Evolutionary conservation across 345 rosid genomes (phyloP).

Genomic region (Ceriops tagal): DNA sequence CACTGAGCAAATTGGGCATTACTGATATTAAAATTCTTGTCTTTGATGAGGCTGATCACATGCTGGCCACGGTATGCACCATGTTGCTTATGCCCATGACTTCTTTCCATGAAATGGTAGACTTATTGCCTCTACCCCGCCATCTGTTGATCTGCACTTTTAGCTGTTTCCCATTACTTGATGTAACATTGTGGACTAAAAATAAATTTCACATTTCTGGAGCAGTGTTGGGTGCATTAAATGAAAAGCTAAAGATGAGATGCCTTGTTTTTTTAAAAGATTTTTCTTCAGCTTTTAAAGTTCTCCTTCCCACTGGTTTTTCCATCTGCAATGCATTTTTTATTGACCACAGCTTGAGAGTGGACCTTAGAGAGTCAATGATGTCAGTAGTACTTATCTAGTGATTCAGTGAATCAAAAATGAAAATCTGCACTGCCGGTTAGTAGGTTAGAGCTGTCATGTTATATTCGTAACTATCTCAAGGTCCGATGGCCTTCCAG

Average conservation of each 20-base stretch:
- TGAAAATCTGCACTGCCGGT: too few relatives aligned
- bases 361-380: too few relatives aligned
- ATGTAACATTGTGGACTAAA: not conserved
- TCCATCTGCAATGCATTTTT: too few relatives aligned
- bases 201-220: not conserved
- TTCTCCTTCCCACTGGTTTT: not conserved
- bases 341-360: too few relatives aligned
- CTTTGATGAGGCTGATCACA: conserved; percentile 97
- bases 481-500: too few relatives aligned
- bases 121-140: not conserved
- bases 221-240: not conserved
- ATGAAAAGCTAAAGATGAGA: not conserved
- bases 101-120: not conserved
- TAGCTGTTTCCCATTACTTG: not conserved
- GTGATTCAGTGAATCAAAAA: too few relatives aligned
- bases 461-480: too few relatives aligned
- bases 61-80: conserved; percentile 69
- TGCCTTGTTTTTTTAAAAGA: not conserved
- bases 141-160: not conserved
- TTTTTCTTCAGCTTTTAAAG: not conserved
- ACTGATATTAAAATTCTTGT: conserved; percentile 67
- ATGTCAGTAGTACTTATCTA: too few relatives aligned
- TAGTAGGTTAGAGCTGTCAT: too few relatives aligned
- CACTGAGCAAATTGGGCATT: conserved; percentile 53
- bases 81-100: not conserved